Evolutionary conservation across 441 rosid genomes (phyloP).

Genomic region (Croton laevigatus): DNA sequence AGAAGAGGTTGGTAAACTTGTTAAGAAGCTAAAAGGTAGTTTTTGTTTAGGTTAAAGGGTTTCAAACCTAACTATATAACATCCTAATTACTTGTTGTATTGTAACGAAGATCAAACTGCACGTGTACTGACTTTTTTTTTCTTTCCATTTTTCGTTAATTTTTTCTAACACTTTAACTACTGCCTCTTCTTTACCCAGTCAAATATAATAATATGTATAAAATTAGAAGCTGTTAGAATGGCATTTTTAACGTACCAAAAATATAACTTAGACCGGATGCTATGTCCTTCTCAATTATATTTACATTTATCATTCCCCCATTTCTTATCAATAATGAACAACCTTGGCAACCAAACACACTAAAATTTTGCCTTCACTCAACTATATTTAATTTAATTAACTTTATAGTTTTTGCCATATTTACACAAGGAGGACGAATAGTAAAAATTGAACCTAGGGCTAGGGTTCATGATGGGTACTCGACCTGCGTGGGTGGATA

Average conservation of each 20-base stretch:
- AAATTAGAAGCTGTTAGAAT: not conserved
- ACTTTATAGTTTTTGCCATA: too few species aligned
- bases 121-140: not conserved
- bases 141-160: not conserved
- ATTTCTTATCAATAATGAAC: not conserved
- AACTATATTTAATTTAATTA: too few species aligned
- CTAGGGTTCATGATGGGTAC: too few species aligned
- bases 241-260: not conserved
- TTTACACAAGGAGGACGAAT: too few species aligned
- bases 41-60: conserved; percentile 30
- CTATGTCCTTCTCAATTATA: not conserved
- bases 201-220: not conserved
- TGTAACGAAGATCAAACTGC: not conserved
- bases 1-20: conserved; percentile 21
- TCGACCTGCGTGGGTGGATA: too few species aligned
- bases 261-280: not conserved
- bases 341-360: conserved; percentile 22
- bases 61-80: conserved; percentile 41
- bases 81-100: not conserved
- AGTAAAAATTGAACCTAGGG: too few species aligned
- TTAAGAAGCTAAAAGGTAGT: conserved; percentile 11
- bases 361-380: too few species aligned
- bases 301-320: not conserved
- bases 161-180: not conserved
- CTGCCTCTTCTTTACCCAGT: not conserved